phyloP scores from a whole-genome alignment of 148 eudicot genomes.

The Linanthus parryae region DNA sequence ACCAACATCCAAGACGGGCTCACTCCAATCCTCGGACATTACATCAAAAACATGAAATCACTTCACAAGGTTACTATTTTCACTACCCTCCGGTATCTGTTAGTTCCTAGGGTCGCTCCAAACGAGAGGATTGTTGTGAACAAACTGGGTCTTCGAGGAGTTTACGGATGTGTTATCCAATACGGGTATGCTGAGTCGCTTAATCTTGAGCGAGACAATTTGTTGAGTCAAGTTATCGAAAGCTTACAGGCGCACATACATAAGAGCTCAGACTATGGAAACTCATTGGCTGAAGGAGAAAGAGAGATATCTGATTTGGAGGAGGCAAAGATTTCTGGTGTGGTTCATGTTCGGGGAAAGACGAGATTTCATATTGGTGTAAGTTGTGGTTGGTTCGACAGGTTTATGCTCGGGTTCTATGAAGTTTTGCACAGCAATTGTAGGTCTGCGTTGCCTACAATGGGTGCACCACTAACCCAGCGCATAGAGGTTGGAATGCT shows the following conservation, averaged over 20 bases:
- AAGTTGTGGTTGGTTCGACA: constrained; percentile 48
- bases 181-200: constrained; percentile 59
- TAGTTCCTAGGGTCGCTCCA: constrained; percentile 51
- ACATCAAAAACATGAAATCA: constrained; percentile 57
- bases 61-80: constrained; percentile 53
- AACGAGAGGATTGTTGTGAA: constrained; percentile 38
- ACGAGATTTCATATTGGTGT: constrained; percentile 52
- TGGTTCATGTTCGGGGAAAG: constrained; percentile 60
- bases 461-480: constrained; percentile 38
- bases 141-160: constrained; percentile 38
- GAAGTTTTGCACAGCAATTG: constrained; percentile 65
- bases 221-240: constrained; percentile 37
- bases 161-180: constrained; percentile 50
- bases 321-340: constrained; percentile 46
- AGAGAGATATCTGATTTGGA: constrained; percentile 27
- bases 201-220: constrained; percentile 39
- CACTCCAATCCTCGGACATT: constrained; percentile 59
- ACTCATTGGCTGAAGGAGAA: constrained; percentile 7
- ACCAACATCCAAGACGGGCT: constrained; percentile 63
- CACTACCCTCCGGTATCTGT: constrained; percentile 47
- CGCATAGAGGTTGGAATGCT: constrained; percentile 56
- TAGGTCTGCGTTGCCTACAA: constrained; percentile 47
- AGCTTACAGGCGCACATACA: constrained; percentile 28
- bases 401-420: constrained; percentile 53
- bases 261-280: constrained; percentile 7